Conservation (phyloP, 257 asterid genomes). For the Fraxinus cuspidata region DNA sequence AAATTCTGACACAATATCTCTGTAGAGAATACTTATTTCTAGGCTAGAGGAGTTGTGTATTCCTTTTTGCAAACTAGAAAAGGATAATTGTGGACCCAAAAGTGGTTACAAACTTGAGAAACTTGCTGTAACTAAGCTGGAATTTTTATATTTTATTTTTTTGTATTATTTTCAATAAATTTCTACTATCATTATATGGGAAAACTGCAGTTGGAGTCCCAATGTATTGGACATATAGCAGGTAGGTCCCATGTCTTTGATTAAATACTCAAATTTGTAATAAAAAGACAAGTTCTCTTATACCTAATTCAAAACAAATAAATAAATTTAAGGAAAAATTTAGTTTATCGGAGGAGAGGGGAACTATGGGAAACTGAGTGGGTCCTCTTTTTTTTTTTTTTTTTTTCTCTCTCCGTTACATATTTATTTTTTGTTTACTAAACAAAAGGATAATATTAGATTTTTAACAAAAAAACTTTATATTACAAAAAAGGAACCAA, state of each 20-base stretch:
- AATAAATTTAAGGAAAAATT: neutral
- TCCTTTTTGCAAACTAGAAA: conserved; percentile 17
- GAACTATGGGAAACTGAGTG: too few relatives aligned
- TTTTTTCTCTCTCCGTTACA: too few relatives aligned
- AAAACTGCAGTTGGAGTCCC: neutral
- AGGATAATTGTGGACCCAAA: conserved; percentile 27
- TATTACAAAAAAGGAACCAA: too few relatives aligned
- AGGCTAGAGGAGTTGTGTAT: neutral
- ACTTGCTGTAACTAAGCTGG: conserved; percentile 34
- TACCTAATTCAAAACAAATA: neutral
- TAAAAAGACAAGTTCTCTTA: too few relatives aligned
- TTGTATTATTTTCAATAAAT: neutral
- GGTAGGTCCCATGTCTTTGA: neutral
- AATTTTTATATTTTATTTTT: neutral
- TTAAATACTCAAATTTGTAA: neutral
- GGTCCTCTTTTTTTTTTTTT: too few relatives aligned
- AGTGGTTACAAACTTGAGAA: neutral
- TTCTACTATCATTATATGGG: neutral
- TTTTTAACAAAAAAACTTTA: too few relatives aligned
- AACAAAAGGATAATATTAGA: too few relatives aligned
- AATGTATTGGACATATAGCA: neutral
- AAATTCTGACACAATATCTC: neutral
- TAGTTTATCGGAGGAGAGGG: too few relatives aligned
- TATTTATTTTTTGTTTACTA: too few relatives aligned
- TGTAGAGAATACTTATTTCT: conserved; percentile 14